Conservation (phyloP, 2,329 filamentous ascomycete genomes). For the Myotisia sp. region DNA sequence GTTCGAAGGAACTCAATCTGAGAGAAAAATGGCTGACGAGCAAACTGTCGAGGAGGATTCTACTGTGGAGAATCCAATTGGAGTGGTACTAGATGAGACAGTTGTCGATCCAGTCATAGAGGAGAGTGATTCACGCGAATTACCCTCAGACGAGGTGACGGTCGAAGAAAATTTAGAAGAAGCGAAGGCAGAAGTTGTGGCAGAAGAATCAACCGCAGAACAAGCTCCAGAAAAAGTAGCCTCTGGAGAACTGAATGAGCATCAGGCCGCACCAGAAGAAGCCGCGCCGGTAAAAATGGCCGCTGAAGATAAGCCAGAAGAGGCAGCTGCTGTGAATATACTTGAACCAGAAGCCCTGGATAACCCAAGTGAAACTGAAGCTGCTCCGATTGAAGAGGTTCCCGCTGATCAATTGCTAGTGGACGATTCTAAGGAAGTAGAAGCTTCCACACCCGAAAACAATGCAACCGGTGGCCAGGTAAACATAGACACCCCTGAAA, state of each 20-base stretch:
- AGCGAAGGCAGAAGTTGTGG: slow-evolving; percentile 12
- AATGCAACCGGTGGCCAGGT: neutral
- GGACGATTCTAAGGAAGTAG: slow-evolving; percentile 4
- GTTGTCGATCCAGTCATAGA: slow-evolving; percentile 5
- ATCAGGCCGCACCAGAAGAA: slow-evolving; percentile 8
- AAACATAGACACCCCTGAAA: neutral
- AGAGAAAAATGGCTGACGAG: slow-evolving; percentile 4
- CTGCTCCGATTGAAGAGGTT: neutral
- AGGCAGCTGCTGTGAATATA: slow-evolving; percentile 2
- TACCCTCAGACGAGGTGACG: neutral
- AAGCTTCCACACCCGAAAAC: neutral
- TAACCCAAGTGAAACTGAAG: neutral
- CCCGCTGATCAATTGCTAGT: slow-evolving; percentile 1
- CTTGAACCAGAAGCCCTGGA: neutral
- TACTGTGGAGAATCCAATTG: neutral
- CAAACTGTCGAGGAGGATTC: slow-evolving; percentile 11
- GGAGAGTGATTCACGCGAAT: slow-evolving; percentile 5
- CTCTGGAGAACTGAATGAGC: slow-evolving; percentile 7
- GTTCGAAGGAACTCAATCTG: neutral
- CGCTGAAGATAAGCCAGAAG: neutral
- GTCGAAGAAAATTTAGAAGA: slow-evolving; percentile 2
- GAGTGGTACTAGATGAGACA: neutral
- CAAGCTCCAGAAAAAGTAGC: slow-evolving; percentile 10
- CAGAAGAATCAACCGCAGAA: slow-evolving; percentile 10
- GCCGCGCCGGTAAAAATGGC: neutral